Conservation (phyloP, 2,329 filamentous ascomycete species). For the Sporothrix curviconia region DNA sequence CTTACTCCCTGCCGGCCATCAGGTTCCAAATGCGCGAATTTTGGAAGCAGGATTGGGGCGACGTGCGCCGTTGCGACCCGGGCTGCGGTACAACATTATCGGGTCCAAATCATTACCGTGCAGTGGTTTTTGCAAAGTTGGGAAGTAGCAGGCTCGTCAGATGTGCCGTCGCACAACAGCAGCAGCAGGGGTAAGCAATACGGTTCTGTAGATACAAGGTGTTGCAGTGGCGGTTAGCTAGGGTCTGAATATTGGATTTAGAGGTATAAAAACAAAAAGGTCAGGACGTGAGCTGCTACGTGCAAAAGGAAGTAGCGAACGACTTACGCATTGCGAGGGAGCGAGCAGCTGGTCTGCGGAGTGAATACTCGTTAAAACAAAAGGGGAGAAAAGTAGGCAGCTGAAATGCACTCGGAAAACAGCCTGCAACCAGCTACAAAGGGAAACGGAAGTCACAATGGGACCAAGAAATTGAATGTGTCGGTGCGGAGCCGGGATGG, state of each 20-base stretch:
- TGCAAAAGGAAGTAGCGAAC: not conserved
- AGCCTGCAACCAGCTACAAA: no score
- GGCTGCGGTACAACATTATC: no score
- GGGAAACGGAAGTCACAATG: no score
- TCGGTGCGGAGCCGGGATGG: no score
- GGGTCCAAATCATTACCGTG: not conserved
- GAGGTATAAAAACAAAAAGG: no score
- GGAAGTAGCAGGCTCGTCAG: not conserved
- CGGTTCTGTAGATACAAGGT: no score
- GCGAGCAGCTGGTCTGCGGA: not conserved
- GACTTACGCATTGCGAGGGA: not conserved
- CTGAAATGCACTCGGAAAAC: no score
- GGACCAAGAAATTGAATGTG: no score
- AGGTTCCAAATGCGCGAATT: constrained; percentile 62
- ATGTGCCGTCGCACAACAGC: constrained; percentile 6
- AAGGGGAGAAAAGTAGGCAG: no score
- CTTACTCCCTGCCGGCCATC: constrained; percentile 44
- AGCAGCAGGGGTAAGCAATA: constrained; percentile 8
- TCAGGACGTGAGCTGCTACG: not conserved
- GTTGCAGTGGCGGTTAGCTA: not conserved
- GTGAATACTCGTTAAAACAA: no score
- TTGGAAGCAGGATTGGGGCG: no score
- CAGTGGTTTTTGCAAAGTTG: constrained; percentile 13
- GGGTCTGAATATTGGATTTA: not conserved
- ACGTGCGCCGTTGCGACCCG: constrained; percentile 65